phyloP scores from a whole-genome alignment of 2,329 filamentous ascomycete genomes.

The Aspergillus costaricaensis region DNA sequence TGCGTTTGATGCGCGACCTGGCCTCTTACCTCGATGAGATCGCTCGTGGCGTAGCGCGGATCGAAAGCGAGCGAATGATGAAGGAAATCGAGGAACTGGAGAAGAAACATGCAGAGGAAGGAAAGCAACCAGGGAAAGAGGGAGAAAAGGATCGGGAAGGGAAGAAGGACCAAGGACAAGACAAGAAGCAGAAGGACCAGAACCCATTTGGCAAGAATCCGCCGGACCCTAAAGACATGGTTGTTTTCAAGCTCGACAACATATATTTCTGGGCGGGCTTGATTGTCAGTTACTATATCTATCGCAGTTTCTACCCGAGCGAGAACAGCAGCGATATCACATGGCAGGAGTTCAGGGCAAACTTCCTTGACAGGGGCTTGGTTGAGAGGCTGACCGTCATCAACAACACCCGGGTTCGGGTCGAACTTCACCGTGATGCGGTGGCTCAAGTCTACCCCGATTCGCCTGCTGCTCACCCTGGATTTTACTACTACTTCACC shows the following conservation, averaged over 20 bases:
- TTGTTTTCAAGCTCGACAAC: slow-evolving; percentile 55
- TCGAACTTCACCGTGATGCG: slow-evolving; percentile 76
- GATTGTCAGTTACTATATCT: slow-evolving; percentile 64
- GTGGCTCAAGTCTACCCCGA: slow-evolving; percentile 73
- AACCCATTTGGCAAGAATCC: slow-evolving; percentile 31
- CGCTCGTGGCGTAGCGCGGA: slow-evolving; percentile 35
- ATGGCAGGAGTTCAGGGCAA: slow-evolving; percentile 93
- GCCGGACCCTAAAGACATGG: slow-evolving; percentile 36
- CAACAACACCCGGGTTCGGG: slow-evolving; percentile 73
- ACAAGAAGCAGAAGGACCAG: slow-evolving; percentile 28
- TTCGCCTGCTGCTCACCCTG: slow-evolving; percentile 65
- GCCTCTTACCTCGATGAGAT: slow-evolving; percentile 58
- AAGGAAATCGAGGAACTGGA: slow-evolving; percentile 18
- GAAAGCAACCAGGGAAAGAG: slow-evolving; percentile 19
- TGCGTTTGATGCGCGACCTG: slow-evolving; percentile 61
- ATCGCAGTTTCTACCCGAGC: slow-evolving; percentile 65
- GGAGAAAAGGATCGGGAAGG: slow-evolving; percentile 19
- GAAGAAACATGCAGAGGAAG: slow-evolving; percentile 14
- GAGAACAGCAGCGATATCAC: slow-evolving; percentile 80
- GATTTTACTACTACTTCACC: slow-evolving; percentile 87
- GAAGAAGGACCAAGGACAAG: slow-evolving; percentile 24
- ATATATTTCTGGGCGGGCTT: slow-evolving; percentile 53
- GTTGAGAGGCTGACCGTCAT: slow-evolving; percentile 89
- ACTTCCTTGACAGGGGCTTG: slow-evolving; percentile 92
- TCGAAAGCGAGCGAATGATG: slow-evolving; percentile 27